Conservation (phyloP, 371 early-diverging fungal genomes). For the Mortierella sp. region DNA sequence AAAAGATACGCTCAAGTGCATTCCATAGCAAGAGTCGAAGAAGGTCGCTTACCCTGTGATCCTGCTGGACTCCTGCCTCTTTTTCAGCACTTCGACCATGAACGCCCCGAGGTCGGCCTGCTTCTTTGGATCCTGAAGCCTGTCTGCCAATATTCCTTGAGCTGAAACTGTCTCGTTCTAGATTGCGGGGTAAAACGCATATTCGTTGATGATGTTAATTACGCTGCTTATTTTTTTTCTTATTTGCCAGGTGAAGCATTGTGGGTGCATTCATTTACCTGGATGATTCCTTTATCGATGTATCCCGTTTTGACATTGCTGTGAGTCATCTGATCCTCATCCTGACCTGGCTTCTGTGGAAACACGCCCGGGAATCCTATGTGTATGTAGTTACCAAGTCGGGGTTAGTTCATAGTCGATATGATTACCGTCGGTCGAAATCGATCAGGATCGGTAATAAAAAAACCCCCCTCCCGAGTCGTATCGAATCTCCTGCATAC, state of each 20-base stretch:
- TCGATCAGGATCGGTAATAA: too few relatives aligned
- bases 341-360: conserved; percentile 70
- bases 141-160: conserved; percentile 51
- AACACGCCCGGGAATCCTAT: conserved; percentile 80
- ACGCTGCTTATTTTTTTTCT: not conserved
- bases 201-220: conserved; percentile 39
- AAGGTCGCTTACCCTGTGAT: conserved; percentile 65
- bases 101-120: conserved; percentile 67
- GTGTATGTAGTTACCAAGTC: not conserved
- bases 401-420: too few relatives aligned
- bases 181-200: conserved; percentile 26
- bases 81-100: conserved; percentile 71
- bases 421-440: too few relatives aligned
- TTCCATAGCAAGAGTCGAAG: too few relatives aligned
- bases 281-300: conserved; percentile 64
- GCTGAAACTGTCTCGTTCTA: conserved; percentile 58
- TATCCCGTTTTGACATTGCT: conserved; percentile 81
- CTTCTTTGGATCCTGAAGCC: conserved; percentile 61
- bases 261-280: too few relatives aligned
- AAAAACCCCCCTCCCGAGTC: too few relatives aligned
- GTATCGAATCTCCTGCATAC: not conserved
- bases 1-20: too few relatives aligned
- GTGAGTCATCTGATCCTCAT: conserved; percentile 75
- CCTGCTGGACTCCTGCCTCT: conserved; percentile 63
- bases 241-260: conserved; percentile 30